phyloP scores from a whole-genome alignment of 139 green algal species.

The Zygnema cylindricum region DNA sequence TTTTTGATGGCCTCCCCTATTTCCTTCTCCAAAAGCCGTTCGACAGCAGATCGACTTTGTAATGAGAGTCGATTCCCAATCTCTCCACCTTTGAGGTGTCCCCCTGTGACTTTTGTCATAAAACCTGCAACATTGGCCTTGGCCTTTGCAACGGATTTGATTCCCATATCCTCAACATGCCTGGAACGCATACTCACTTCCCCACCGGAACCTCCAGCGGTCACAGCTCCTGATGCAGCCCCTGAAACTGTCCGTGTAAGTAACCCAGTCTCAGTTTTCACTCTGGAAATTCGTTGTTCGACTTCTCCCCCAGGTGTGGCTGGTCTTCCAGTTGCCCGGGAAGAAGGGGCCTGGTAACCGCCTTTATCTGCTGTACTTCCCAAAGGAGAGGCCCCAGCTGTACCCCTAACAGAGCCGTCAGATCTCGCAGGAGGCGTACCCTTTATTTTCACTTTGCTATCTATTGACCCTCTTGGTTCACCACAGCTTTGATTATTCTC shows the following conservation, averaged over 20 bases:
- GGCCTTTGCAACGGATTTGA: neutral
- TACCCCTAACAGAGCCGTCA: neutral
- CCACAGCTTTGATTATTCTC: neutral
- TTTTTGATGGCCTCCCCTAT: conserved; percentile 24
- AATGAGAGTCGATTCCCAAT: neutral
- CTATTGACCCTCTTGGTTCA: neutral
- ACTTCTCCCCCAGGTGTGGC: neutral
- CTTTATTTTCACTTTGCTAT: neutral
- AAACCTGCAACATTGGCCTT: neutral
- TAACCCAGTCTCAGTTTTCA: neutral
- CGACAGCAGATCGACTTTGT: neutral
- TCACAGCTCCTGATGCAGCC: neutral
- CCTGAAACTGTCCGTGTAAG: neutral
- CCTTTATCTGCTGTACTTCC: neutral
- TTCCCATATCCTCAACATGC: neutral
- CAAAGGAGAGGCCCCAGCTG: neutral
- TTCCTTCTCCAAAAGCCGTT: conserved; percentile 29
- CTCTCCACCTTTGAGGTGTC: neutral
- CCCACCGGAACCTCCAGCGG: neutral
- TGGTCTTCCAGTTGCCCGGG: neutral
- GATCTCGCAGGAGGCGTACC: neutral
- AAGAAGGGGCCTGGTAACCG: neutral
- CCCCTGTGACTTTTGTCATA: neutral
- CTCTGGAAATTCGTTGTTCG: neutral
- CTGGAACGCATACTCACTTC: neutral